Evolutionary conservation across 306 rosid species (phyloP), one percentile per base, ranked within the genome.

Genomic region (Prunus davidiana): DNA sequence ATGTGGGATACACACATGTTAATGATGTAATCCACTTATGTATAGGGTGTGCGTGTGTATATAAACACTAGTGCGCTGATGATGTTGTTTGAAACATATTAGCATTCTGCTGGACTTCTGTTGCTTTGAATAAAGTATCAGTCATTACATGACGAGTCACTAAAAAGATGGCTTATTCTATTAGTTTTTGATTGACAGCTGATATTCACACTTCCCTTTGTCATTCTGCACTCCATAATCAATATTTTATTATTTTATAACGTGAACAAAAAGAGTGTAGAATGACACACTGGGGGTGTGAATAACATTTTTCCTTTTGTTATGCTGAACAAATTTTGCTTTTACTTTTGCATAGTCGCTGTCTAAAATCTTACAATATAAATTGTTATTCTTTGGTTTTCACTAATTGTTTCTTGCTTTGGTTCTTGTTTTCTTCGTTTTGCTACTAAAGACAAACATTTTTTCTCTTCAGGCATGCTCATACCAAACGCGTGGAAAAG

Each of bases 381-480:
- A 12, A 56, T 56, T 56, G 62, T 22, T 22, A 2, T 60, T 60
- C 38, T 24, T 25, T 2, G 27, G 54, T 43, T 45, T 67, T 2
- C 47, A 45, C 20, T 22, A 34, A 18, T 25, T 22, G 25, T 58
- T 34, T n/a, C 73, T 3, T 76, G 51, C 57, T 60, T 58, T 14
- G 19, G 41, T 70, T 77, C 38, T 62, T 24, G 41, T 7, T 43
- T 69, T 60, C n/a, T 56, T 14, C 30, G 50, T 20, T 52, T 63
- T 10, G 12, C 77, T 71, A 4, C 45, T 62, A 4, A 54, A 79
- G 34, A 13, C n/a, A 55, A 47, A 46, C 60, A 1, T 85, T 69
- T 52, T 72, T 70, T 51, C 67, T 81, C 73, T 69, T 66, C 89
- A 90, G 97, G 82, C 74, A 72, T 72, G 47, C 80, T 70, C 71